Evolutionary conservation across 2,329 filamentous ascomycete species (phyloP), one percentile per base, ranked within the genome.

Genomic region (Helotiales sp.): DNA sequence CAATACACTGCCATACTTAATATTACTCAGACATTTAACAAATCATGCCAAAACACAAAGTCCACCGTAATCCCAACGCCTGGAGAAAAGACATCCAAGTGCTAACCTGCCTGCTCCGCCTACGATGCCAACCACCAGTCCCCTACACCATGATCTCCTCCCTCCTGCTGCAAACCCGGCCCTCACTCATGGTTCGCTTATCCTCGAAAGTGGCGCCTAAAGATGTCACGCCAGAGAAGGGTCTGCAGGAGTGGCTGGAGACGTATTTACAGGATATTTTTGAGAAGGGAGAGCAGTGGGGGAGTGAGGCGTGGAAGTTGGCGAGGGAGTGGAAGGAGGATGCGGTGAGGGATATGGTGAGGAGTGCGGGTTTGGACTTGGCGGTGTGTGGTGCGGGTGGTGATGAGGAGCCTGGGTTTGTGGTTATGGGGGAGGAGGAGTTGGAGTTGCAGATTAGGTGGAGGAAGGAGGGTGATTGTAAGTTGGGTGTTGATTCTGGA

Each of bases 361-460:
- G 81, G 0, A 77, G 88, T 15, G 79, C 80, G 13, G 85, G 84
- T 0, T 78, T 90, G 59, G 83, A n/a, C n/a, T n/a, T n/a, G n/a
- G n/a, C n/a, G n/a, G 82, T 3, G 79, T 80, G 6, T n/a, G 80
- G 40, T 20, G 40, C n/a, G n/a, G n/a, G 82, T 55, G 28, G n/a
- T 20, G 8, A 1, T 10, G 28, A 7, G 17, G 45, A 37, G 15
- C 20, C 7, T 5, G 84, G 86, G 64, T 90, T 90, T 71, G 64
- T 81, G 1, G 75, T 76, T 0, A 75, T 76, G 2, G 79, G 87
- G 26, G 79, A 89, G 66, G 86, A 87, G 67, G 82, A 83, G 1
- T 79, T 84, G 47, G 85, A 87, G 79, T 85, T 87, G 17, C 80
- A 82, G 65, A 85, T 86, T 49, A 86, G 89, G 58, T 82, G 82